phyloP scores from a whole-genome alignment of 108 stramenopile species.

The Aurantiochytrium sp. region DNA sequence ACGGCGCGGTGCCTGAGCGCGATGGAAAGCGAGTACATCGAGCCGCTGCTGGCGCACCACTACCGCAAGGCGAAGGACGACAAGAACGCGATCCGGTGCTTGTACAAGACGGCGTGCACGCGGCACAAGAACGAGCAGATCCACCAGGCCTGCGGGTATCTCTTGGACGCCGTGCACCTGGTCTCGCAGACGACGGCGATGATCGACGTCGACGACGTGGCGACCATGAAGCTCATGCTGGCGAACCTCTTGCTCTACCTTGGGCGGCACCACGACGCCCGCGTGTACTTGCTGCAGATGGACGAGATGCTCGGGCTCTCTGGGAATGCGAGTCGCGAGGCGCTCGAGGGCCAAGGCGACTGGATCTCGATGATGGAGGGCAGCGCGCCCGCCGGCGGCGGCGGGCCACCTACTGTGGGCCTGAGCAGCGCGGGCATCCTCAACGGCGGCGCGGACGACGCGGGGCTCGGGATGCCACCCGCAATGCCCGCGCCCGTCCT shows the following conservation, averaged over 20 bases:
- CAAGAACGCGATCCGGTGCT: background rate
- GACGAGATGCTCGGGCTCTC: background rate
- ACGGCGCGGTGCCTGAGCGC: background rate
- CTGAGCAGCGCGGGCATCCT: background rate
- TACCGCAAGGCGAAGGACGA: background rate
- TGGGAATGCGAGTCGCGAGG: background rate
- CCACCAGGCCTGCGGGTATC: background rate
- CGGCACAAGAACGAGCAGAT: background rate
- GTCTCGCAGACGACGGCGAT: background rate
- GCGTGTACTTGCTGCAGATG: background rate
- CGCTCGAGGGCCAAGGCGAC: background rate
- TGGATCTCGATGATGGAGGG: background rate
- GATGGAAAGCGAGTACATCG: background rate
- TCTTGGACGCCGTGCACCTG: background rate
- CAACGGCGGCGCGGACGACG: background rate
- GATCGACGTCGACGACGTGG: background rate
- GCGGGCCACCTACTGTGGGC: too few relatives aligned
- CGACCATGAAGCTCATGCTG: constrained; percentile 6
- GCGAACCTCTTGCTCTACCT: background rate
- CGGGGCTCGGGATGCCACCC: background rate
- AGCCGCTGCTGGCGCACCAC: constrained; percentile 27
- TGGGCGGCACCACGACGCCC: background rate
- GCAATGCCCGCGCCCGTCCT: background rate
- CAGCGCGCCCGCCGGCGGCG: background rate
- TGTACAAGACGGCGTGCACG: background rate